Evolutionary conservation across 139 green algal genomes (phyloP), one percentile per base, ranked within the genome.

Genomic region (Eudorina sp.): DNA sequence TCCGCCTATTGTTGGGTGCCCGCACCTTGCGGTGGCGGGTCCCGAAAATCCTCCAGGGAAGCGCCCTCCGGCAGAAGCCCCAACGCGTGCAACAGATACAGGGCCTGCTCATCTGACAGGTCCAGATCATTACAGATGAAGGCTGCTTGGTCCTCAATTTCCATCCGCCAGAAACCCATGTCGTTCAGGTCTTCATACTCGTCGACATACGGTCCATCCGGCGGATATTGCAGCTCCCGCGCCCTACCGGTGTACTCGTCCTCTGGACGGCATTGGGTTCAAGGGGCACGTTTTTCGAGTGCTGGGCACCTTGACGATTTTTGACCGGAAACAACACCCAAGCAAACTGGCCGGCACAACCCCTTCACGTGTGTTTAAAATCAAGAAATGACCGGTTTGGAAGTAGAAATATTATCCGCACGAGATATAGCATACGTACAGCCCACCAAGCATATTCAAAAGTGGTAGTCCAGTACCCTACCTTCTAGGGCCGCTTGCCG

Each of bases 41-140:
- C 66, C 66, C 64, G 31, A 31, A 79, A 78, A 40, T 87, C 64
- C 8, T 55, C 40, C 1, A 78, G 6, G 0, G 81, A 27, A 5
- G 83, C 68, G 0, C 51, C 68, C 66, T 88, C 83, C 2, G 66
- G 46, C 18, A 88, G 21, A 58, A 88, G 64, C 36, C 83, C 83
- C 34, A 88, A 16, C 2, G 66, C 68, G 38, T 82, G 25, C 48
- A 88, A 36, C 3, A 88, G 68, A 46, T 88, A 88, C 68, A 88
- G 4, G 8, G 83, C 68, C 68, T 88, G 83, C 48, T 88, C 83
- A 38, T 80, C 68, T 9, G 83, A 31, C 4, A 88, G 83, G 51
- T 88, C 83, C 7, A 88, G 68, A 3, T 88, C 83, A 14, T 88
- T 80, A 51, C 68, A 82, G 4, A 88, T 88, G 19, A 88, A 88